These are phyloP conservation scores for Chloris gayana DNA, from an alignment of 176 grass and related monocot genomes.

Conservation along the genomic window DNA sequence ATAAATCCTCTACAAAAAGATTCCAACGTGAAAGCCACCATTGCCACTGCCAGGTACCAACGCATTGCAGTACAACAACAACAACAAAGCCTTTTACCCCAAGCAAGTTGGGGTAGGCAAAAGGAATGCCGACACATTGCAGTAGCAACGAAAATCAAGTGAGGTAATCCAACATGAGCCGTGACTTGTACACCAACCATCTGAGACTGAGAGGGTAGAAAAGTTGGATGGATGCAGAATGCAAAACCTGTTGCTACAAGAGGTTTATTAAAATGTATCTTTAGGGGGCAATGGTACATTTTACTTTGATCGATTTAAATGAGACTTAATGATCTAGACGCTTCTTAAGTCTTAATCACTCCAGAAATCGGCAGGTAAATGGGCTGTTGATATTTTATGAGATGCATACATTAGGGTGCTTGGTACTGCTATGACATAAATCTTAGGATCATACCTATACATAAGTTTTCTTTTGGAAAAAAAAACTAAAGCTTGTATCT, in stretches of 20 bases:
- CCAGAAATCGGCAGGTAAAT: not conserved
- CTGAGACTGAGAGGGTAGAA: not conserved
- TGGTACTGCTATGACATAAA: not conserved
- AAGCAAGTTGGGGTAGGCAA: too few species aligned
- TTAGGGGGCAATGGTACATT: not conserved
- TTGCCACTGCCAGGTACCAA: not conserved
- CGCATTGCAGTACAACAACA: too few species aligned
- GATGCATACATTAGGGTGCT: not conserved
- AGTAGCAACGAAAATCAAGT: not conserved
- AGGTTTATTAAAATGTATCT: not conserved
- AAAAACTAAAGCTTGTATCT: not conserved
- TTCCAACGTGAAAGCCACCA: not conserved
- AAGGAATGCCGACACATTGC: too few species aligned
- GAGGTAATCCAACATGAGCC: not conserved
- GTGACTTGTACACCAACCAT: not conserved
- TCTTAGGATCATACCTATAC: not conserved
- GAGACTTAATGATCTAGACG: not conserved
- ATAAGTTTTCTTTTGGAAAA: too few species aligned
- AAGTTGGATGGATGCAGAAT: not conserved
- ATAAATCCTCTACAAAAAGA: not conserved
- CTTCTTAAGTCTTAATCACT: not conserved
- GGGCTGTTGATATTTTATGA: not conserved
- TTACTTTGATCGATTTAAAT: not conserved
- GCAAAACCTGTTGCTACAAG: not conserved
- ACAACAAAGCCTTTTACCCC: too few species aligned